Conservation (phyloP, 768 basidiomycete genomes). For the Phylloporus sp. region DNA sequence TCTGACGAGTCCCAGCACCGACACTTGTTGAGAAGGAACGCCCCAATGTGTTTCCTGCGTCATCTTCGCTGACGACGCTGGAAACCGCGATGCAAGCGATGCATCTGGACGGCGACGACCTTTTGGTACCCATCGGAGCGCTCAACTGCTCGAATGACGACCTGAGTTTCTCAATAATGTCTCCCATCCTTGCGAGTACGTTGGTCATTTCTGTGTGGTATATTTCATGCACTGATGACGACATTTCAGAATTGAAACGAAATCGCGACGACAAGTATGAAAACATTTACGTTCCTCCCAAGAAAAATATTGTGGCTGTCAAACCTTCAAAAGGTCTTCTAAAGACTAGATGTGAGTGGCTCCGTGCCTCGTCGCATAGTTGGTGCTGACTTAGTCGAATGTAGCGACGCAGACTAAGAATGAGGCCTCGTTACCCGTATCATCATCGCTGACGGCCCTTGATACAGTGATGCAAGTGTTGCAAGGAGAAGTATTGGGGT, state of each 20-base stretch:
- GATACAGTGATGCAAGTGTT: not conserved
- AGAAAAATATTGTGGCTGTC: not conserved
- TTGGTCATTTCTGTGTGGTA: not conserved
- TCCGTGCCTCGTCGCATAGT: not conserved
- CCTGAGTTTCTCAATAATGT: conserved; percentile 3
- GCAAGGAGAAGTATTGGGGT: not conserved
- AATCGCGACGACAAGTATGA: not conserved
- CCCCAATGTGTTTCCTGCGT: not conserved
- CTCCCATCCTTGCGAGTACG: not conserved
- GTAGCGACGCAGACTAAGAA: not conserved
- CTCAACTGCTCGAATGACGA: not conserved
- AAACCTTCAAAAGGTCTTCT: not conserved
- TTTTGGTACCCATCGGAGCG: not conserved
- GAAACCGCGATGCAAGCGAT: conserved; percentile 11
- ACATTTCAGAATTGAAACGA: not conserved
- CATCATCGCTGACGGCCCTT: conserved; percentile 3
- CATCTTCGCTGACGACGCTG: conserved; percentile 13
- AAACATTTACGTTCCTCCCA: not conserved
- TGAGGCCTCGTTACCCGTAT: not conserved
- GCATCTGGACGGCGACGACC: not conserved
- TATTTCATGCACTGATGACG: not conserved
- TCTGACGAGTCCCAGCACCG: conserved; percentile 8
- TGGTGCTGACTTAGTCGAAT: conserved; percentile 8
- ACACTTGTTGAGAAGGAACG: not conserved
- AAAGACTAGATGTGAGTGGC: conserved; percentile 11